Evolutionary conservation across 352 stramenopile genomes (phyloP).

Genomic region (Paralagenidium karlingii): DNA sequence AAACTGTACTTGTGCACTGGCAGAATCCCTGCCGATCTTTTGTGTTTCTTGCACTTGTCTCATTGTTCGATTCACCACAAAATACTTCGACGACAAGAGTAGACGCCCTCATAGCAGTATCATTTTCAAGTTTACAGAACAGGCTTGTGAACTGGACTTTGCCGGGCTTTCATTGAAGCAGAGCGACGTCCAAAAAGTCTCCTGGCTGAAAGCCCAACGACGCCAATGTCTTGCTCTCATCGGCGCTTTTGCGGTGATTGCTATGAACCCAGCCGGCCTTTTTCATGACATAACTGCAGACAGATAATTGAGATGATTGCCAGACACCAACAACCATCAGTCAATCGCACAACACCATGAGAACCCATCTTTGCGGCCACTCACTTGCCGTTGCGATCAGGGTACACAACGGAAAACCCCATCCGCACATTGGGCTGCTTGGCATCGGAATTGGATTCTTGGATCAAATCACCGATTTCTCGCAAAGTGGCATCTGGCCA

Average conservation of each 20-base stretch:
- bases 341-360: background rate
- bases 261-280: slow-evolving; percentile 52
- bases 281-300: slow-evolving; percentile 27
- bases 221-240: slow-evolving; percentile 56
- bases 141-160: too few species aligned
- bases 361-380: background rate
- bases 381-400: slow-evolving; percentile 35
- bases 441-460: slow-evolving; percentile 42
- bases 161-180: too few species aligned
- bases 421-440: slow-evolving; percentile 37
- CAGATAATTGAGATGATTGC: background rate
- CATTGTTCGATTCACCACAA: too few species aligned
- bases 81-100: too few species aligned
- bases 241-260: slow-evolving; percentile 25
- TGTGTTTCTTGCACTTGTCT: too few species aligned
- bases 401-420: slow-evolving; percentile 43
- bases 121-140: too few species aligned
- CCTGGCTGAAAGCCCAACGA: slow-evolving; percentile 46
- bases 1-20: background rate
- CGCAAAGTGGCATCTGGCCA: slow-evolving; percentile 60
- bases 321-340: background rate
- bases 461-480: slow-evolving; percentile 55
- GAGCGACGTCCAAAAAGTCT: slow-evolving; percentile 48
- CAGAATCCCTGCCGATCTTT: too few species aligned
- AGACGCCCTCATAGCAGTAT: too few species aligned